These are phyloP conservation scores for Claviceps purpurea DNA, from an alignment of 2,329 filamentous ascomycete genomes.

Conservation along the genomic window DNA sequence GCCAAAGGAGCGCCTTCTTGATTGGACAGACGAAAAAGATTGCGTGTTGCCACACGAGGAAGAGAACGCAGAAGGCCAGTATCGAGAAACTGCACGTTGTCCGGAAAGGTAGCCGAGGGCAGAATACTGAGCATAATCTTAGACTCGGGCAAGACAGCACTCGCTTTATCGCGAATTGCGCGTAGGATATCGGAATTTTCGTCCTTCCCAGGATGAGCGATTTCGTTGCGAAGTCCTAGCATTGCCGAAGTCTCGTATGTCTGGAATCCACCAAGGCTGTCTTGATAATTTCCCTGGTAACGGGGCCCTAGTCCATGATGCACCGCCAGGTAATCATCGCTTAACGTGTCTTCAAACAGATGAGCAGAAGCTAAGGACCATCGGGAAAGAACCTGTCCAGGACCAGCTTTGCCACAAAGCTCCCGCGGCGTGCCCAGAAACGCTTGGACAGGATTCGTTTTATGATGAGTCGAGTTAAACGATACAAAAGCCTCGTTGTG, in stretches of 20 bases:
- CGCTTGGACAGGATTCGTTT: constrained; percentile 64
- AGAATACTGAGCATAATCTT: constrained; percentile 75
- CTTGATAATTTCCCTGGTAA: constrained; percentile 94
- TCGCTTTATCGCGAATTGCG: constrained; percentile 76
- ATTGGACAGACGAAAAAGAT: constrained; percentile 26
- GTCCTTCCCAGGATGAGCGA: constrained; percentile 77
- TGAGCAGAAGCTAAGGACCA: constrained; percentile 89
- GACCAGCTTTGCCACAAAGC: constrained; percentile 61
- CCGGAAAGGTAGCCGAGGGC: constrained; percentile 65
- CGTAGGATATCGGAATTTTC: constrained; percentile 83
- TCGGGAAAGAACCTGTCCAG: constrained; percentile 59
- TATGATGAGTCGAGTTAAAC: constrained; percentile 44
- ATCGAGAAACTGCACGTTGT: constrained; percentile 68
- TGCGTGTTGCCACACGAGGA: constrained; percentile 59
- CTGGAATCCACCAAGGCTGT: constrained; percentile 88
- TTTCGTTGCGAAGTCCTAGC: constrained; percentile 81
- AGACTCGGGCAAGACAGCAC: constrained; percentile 65
- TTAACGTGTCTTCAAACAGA: constrained; percentile 74
- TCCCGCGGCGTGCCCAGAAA: constrained; percentile 90
- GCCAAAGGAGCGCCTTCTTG: constrained; percentile 57
- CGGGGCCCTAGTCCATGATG: constrained; percentile 80
- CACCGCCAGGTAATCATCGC: constrained; percentile 83
- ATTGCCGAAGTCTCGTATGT: constrained; percentile 90
- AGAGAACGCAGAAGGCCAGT: constrained; percentile 62
- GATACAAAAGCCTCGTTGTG: constrained; percentile 58